phyloP scores from a whole-genome alignment of 2,329 filamentous ascomycete genomes.

The Biscogniauxia marginata region DNA sequence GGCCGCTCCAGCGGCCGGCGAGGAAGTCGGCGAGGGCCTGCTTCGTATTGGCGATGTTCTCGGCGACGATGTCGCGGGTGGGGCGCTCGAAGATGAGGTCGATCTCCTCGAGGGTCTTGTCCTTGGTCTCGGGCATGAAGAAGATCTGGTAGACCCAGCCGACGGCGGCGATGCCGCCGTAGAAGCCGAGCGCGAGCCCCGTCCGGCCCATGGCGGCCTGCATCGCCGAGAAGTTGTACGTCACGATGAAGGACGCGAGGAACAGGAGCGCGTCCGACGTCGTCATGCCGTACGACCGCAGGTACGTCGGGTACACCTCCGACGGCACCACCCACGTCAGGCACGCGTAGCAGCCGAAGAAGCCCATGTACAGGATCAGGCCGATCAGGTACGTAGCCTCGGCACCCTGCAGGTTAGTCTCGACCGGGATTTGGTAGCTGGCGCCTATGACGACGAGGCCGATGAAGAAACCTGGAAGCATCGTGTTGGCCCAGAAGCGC shows the following conservation, averaged over 20 bases:
- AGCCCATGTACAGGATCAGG: conserved; percentile 66
- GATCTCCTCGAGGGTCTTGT: conserved; percentile 67
- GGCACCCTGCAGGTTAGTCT: conserved; percentile 44
- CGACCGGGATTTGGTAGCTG: conserved; percentile 56
- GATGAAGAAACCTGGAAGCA: conserved; percentile 70
- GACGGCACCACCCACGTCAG: conserved; percentile 66
- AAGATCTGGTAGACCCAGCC: conserved; percentile 71
- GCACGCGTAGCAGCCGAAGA: conserved; percentile 66
- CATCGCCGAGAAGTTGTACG: conserved; percentile 74
- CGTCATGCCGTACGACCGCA: conserved; percentile 72
- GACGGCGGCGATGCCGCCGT: conserved; percentile 68
- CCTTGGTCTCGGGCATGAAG: conserved; percentile 76
- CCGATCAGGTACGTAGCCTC: conserved; percentile 65
- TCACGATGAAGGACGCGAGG: conserved; percentile 70
- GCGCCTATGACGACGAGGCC: conserved; percentile 66
- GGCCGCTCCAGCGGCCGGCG: conserved; percentile 11
- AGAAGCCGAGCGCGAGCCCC: conserved; percentile 68
- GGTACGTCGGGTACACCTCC: conserved; percentile 71
- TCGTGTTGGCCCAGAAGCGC: conserved; percentile 71
- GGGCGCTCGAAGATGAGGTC: conserved; percentile 65
- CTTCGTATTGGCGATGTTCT: conserved; percentile 48
- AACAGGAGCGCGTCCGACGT: conserved; percentile 67
- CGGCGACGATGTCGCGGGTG: conserved; percentile 58
- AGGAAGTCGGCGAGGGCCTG: conserved; percentile 14
- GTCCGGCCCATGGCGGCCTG: conserved; percentile 64